Percentiles rank a stretch among this genome's conserved stretches.
Conservation (phyloP, 495 filamentous ascomycete species). For the Aspergillus cavernicola region DNA sequence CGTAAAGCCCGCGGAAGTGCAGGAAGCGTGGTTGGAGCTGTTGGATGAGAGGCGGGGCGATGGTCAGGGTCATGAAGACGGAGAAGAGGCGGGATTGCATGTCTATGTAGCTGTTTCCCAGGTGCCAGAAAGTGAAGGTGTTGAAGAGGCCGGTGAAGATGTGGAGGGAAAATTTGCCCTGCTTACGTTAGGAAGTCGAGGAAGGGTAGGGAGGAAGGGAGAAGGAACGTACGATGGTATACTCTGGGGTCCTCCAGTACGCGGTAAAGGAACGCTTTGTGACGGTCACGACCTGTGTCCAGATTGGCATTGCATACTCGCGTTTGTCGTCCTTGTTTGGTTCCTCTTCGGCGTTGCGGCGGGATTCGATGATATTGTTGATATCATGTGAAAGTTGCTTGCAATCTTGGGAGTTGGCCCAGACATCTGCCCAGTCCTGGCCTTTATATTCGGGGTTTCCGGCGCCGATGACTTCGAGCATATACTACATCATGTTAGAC, state of each 20-base stretch:
- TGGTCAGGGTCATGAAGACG: constrained; percentile 69
- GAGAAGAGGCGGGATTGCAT: constrained; percentile 66
- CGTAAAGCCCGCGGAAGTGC: constrained; percentile 44
- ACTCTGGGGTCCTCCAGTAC: constrained; percentile 60
- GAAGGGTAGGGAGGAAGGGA: not conserved
- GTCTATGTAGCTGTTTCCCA: constrained; percentile 54
- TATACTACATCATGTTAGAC: constrained; percentile 39
- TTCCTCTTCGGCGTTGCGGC: constrained; percentile 27
- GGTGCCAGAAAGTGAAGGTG: constrained; percentile 62
- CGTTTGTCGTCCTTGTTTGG: constrained; percentile 38
- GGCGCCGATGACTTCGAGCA: constrained; percentile 64
- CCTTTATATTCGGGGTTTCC: constrained; percentile 60
- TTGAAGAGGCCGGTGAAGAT: constrained; percentile 64
- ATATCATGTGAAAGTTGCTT: constrained; percentile 43
- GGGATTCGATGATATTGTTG: constrained; percentile 39
- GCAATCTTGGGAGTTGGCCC: constrained; percentile 47
- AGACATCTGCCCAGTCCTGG: constrained; percentile 60
- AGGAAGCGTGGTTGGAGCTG: constrained; percentile 52
- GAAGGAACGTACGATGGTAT: constrained; percentile 43
- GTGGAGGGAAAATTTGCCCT: constrained; percentile 59
- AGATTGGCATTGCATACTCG: constrained; percentile 61
- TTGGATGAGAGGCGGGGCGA: constrained; percentile 58
- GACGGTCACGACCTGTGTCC: constrained; percentile 45
- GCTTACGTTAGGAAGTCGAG: constrained; percentile 2
- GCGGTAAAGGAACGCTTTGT: constrained; percentile 51